Evolutionary conservation across 2,329 filamentous ascomycete species (phyloP).

Genomic region (Harringtonia aguacate): DNA sequence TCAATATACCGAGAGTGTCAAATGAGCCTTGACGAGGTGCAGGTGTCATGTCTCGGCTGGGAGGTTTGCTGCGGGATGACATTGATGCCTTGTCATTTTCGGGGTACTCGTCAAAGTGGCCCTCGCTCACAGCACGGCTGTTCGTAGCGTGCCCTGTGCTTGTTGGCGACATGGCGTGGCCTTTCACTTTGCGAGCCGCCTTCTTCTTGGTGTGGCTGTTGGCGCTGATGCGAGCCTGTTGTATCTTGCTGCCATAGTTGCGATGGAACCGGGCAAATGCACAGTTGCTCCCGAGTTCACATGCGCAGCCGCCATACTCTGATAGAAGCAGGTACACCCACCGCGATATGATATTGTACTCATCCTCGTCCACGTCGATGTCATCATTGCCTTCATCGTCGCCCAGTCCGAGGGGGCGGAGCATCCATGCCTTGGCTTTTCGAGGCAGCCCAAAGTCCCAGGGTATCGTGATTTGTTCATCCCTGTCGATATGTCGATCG

Average conservation of each 20-base stretch:
- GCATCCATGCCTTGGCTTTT: slow-evolving; percentile 40
- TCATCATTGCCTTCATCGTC: slow-evolving; percentile 47
- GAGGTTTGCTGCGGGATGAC: slow-evolving; percentile 51
- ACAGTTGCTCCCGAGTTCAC: slow-evolving; percentile 51
- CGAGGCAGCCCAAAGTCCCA: slow-evolving; percentile 59
- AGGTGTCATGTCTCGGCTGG: slow-evolving; percentile 56
- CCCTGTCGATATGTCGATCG: slow-evolving; percentile 58
- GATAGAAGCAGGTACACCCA: slow-evolving; percentile 63
- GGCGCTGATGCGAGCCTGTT: slow-evolving; percentile 12
- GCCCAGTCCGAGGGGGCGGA: slow-evolving; percentile 48
- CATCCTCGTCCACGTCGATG: slow-evolving; percentile 44
- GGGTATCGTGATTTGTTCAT: slow-evolving; percentile 51
- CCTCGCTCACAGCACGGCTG: slow-evolving; percentile 54
- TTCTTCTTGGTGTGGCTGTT: slow-evolving; percentile 32
- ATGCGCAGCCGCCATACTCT: slow-evolving; percentile 72
- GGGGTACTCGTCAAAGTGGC: slow-evolving; percentile 40
- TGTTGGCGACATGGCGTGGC: slow-evolving; percentile 46
- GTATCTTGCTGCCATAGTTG: slow-evolving; percentile 39
- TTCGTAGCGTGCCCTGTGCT: slow-evolving; percentile 52
- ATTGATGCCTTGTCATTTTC: slow-evolving; percentile 43
- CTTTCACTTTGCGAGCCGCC: slow-evolving; percentile 38
- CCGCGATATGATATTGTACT: slow-evolving; percentile 48
- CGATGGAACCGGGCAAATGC: slow-evolving; percentile 54
- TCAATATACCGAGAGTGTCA: slow-evolving; percentile 48
- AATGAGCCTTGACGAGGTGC: slow-evolving; percentile 44